These are phyloP conservation scores for Calonectria montana DNA, from an alignment of 2,329 filamentous ascomycete species.

Conservation along the genomic window DNA sequence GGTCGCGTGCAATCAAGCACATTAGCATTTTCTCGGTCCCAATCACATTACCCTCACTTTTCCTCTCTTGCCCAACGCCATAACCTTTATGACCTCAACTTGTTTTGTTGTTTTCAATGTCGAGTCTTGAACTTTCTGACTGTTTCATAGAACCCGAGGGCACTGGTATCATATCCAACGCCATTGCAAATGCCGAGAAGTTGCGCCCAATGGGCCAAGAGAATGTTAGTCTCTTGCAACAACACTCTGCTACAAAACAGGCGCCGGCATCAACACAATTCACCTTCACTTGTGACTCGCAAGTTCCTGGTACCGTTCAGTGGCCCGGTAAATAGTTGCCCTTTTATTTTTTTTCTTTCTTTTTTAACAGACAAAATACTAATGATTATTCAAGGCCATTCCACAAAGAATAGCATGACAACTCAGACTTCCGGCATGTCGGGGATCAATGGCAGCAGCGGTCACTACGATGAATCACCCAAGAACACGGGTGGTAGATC, in stretches of 20 bases:
- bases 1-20: background rate
- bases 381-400: constrained; percentile 35
- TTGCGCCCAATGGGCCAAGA: constrained; percentile 76
- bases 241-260: constrained; percentile 69
- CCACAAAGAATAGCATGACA: constrained; percentile 36
- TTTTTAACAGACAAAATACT: constrained; percentile 1
- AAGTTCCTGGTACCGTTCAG: constrained; percentile 81
- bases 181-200: constrained; percentile 89
- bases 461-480: constrained; percentile 49
- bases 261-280: constrained; percentile 86
- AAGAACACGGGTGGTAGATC: constrained; percentile 46
- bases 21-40: too few relatives aligned
- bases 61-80: background rate
- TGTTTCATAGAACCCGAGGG: constrained; percentile 56
- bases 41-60: background rate
- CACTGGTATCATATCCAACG: constrained; percentile 87
- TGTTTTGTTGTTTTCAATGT: background rate
- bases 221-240: constrained; percentile 81
- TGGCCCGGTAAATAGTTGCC: constrained; percentile 69
- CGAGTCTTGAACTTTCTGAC: constrained; percentile 25
- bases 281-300: constrained; percentile 95
- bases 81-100: background rate
- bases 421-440: constrained; percentile 31
- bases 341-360: background rate
- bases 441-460: constrained; percentile 27